Evolutionary conservation across 257 asterid species (phyloP).

Genomic region (Solanum habrochaites): DNA sequence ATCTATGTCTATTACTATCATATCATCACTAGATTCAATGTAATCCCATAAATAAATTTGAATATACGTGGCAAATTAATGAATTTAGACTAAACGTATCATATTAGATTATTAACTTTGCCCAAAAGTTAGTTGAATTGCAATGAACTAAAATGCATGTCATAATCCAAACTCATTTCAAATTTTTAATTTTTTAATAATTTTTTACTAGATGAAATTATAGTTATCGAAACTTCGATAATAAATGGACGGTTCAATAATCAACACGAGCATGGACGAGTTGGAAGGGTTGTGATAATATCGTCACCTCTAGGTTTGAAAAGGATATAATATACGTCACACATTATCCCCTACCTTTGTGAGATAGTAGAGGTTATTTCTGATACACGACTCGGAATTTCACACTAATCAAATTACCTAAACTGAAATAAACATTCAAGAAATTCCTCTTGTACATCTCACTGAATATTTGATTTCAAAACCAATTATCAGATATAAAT

Average conservation of each 20-base stretch:
- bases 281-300: background rate
- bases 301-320: background rate
- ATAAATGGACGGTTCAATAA: background rate
- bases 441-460: background rate
- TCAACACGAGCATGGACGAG: background rate
- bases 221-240: background rate
- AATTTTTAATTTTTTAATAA: no score
- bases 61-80: no score
- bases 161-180: background rate
- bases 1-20: background rate
- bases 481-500: background rate
- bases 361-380: background rate
- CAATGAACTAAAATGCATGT: background rate
- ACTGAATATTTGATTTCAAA: background rate
- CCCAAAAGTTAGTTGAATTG: background rate
- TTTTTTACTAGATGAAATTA: background rate
- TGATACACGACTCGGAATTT: background rate
- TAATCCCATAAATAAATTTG: no score
- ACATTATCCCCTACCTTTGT: background rate
- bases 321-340: background rate
- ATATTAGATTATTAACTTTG: background rate
- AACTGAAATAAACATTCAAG: background rate
- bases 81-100: no score
- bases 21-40: background rate
- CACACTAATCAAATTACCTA: background rate